Conservation (phyloP, 2,329 filamentous ascomycete genomes). For the Bipolaris cookei region DNA sequence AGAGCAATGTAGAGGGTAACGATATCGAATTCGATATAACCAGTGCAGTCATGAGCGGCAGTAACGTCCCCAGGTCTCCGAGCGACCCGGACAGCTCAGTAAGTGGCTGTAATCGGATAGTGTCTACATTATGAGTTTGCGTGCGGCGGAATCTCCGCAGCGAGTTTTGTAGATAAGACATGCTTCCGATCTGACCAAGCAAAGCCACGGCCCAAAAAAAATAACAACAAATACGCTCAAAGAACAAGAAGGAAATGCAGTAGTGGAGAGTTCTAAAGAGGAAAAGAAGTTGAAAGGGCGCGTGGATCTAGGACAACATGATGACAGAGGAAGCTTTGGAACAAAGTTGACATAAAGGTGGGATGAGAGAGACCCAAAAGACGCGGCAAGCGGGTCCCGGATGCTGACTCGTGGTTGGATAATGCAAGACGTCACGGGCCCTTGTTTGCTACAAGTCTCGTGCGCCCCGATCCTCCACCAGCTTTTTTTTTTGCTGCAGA, state of each 20-base stretch:
- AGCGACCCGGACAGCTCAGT: slow-evolving; percentile 86
- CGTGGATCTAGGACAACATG: slow-evolving; percentile 5
- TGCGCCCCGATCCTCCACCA: slow-evolving; percentile 3
- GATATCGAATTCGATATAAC: slow-evolving; percentile 79
- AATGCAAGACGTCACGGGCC: slow-evolving; percentile 13
- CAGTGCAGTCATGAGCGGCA: slow-evolving; percentile 88
- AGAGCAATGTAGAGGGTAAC: slow-evolving; percentile 82
- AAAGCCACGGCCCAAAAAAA: not conserved
- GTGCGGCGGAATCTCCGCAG: slow-evolving; percentile 39
- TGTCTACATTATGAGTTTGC: slow-evolving; percentile 60
- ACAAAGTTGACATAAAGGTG: slow-evolving; percentile 1
- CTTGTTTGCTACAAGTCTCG: slow-evolving; percentile 4
- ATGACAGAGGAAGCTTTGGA: not conserved
- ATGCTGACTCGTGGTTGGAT: slow-evolving; percentile 5
- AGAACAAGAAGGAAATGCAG: not conserved
- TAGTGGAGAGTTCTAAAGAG: not conserved
- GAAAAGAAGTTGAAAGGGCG: not conserved
- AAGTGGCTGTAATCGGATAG: slow-evolving; percentile 62
- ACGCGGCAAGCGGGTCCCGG: not conserved
- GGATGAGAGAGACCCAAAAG: not conserved
- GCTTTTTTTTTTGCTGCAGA: not conserved
- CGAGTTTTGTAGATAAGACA: slow-evolving; percentile 32
- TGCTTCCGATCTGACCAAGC: slow-evolving; percentile 7
- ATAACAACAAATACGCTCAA: not conserved
- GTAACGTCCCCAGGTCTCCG: slow-evolving; percentile 86